phyloP scores from a whole-genome alignment of 768 basidiomycete species.

The Russula abietina region DNA sequence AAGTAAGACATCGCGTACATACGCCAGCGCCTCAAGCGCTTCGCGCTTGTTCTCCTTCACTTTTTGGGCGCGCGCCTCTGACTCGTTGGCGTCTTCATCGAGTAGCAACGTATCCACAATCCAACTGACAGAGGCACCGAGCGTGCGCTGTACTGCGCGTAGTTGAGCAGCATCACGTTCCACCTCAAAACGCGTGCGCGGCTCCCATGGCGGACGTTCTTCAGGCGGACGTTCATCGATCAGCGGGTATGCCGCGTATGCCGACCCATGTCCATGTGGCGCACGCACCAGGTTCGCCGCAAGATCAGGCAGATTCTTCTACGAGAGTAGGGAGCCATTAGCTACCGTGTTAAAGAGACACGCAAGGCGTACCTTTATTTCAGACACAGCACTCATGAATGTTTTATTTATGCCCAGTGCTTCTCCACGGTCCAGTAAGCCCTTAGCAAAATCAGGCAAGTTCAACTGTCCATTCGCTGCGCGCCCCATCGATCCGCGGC shows the following conservation, averaged over 20 bases:
- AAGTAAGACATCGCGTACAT: slow-evolving; percentile 69
- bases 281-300: slow-evolving; percentile 59
- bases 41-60: slow-evolving; percentile 47
- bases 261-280: slow-evolving; percentile 37
- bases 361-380: slow-evolving; percentile 52
- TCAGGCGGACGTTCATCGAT: slow-evolving; percentile 50
- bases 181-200: slow-evolving; percentile 60
- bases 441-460: slow-evolving; percentile 66
- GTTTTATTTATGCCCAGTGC: slow-evolving; percentile 81
- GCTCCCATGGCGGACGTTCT: slow-evolving; percentile 66
- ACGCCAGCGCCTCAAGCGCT: slow-evolving; percentile 69
- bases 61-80: slow-evolving; percentile 37
- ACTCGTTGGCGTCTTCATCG: slow-evolving; percentile 42
- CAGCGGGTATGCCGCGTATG: slow-evolving; percentile 53
- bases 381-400: slow-evolving; percentile 71
- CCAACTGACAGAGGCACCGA: slow-evolving; percentile 69
- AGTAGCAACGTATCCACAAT: slow-evolving; percentile 65
- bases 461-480: slow-evolving; percentile 38
- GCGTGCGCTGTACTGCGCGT: slow-evolving; percentile 50
- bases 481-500: slow-evolving; percentile 25
- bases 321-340: slow-evolving; percentile 14
- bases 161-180: slow-evolving; percentile 56
- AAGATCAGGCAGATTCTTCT: slow-evolving; percentile 76
- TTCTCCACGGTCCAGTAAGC: slow-evolving; percentile 69
- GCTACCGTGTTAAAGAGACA: slow-evolving; percentile 7